Evolutionary conservation across 2,329 filamentous ascomycete species (phyloP).

Genomic region (Trichoderma afroharzianum): DNA sequence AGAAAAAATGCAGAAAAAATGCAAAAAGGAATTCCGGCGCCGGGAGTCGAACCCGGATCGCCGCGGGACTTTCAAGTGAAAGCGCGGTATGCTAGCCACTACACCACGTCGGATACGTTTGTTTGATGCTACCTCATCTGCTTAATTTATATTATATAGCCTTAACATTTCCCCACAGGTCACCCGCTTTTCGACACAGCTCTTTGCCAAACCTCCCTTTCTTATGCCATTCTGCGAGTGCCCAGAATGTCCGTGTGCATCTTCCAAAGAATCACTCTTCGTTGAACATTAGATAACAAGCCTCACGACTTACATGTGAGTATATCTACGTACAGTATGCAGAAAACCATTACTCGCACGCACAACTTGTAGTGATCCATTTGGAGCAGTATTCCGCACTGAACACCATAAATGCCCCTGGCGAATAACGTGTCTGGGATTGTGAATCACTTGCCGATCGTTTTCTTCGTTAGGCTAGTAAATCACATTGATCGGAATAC

Average conservation of each 20-base stretch:
- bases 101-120: conserved; percentile 18
- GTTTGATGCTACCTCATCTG: neutral
- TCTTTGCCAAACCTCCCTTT: neutral
- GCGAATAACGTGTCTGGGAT: neutral
- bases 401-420: neutral
- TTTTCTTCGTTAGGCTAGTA: neutral
- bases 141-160: neutral
- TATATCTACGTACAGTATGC: neutral
- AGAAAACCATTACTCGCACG: neutral
- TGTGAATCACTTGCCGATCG: neutral
- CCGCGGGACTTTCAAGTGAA: conserved; percentile 17
- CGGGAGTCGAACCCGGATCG: conserved; percentile 20
- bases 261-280: neutral
- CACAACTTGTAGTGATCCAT: neutral
- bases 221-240: neutral
- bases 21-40: conserved; percentile 14
- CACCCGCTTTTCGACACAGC: neutral
- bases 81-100: conserved; percentile 19
- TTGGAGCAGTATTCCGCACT: neutral
- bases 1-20: neutral
- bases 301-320: neutral
- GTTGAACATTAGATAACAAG: neutral
- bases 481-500: neutral
- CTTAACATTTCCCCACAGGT: no score
- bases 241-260: neutral